Percentiles rank a stretch among this genome's conserved stretches.
These are phyloP conservation scores for Biscutella laevigata DNA, from an alignment of 441 rosid species.

Conservation along the genomic window DNA sequence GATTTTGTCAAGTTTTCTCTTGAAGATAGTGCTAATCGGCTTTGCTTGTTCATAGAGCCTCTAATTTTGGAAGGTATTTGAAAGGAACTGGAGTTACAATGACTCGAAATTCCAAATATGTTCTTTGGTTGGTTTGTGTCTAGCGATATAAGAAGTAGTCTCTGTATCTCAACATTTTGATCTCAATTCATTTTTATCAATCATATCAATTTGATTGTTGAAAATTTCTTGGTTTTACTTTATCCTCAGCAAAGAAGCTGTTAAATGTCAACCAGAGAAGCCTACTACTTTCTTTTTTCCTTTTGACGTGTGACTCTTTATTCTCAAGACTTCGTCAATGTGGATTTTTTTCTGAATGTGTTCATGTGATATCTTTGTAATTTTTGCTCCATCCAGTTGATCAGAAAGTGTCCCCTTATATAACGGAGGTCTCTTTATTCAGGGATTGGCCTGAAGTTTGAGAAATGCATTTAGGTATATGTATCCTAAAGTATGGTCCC, in stretches of 20 bases:
- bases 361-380: not conserved
- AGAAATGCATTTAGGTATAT: slow-evolving; percentile 17
- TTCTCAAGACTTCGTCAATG: slow-evolving; percentile 12
- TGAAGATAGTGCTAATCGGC: not conserved
- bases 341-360: not conserved
- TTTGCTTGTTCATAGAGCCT: not conserved
- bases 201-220: slow-evolving; percentile 1
- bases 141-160: not conserved
- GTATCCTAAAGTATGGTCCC: slow-evolving; percentile 49
- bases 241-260: not conserved
- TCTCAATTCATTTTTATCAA: not conserved
- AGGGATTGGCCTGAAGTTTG: slow-evolving; percentile 8
- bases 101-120: not conserved
- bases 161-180: slow-evolving; percentile 7
- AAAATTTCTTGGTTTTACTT: not conserved
- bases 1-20: slow-evolving; percentile 5
- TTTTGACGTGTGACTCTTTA: not conserved
- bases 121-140: not conserved
- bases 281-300: not conserved
- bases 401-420: no score
- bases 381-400: no score
- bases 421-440: not conserved
- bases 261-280: slow-evolving; percentile 1
- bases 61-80: slow-evolving; percentile 21
- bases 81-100: not conserved